Base-by-base conservation (phyloP, 2,329 filamentous ascomycete genomes). In the Aspergillus sp. region DNA sequence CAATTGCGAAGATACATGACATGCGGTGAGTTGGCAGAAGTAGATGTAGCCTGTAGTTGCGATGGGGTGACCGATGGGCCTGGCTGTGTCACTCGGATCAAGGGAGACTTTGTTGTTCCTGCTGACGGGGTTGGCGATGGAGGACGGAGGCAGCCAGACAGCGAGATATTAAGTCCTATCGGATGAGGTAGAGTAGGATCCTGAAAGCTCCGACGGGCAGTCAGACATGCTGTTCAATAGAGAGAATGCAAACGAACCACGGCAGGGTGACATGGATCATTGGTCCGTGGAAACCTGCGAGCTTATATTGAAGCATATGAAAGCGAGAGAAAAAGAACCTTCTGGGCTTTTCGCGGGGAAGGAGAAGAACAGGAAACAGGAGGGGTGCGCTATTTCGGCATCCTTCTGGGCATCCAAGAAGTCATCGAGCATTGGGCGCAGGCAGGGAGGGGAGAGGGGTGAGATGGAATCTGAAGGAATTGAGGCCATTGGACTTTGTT, bases 261-360 rank as follows among this genome's bases (percentile, higher is more conserved):
- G 51, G 48, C 52, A 40, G 45, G 42, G 40, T 52, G 42, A 55
- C 52, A 48, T 52, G 24, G 32, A 42, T 52, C 52, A 60, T 60
- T 60, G 58, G 58, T 17, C 50, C 45, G 46, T 51, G 45, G 43
- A 55, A 30, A 52, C 22, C 33, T 44, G 43, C 22, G 24, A 41
- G 51, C 35, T 50, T 42, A 24, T 24, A 20, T 38, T 17, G 26
- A 47, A 46, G 46, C 47, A 57, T 52, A 49, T 53, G 44, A 45
- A 47, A 41, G 45, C 9, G 44, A 32, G 35, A 46, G 30, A 44
- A 40, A 41, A 54, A 51, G 56, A 56, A 57, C 50, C 53, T 59
- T 60, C 58, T 57, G 49, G 58, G 48, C 56, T 53, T 47, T 54
- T 53, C 48, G 49, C 22, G 38, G 33, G 46, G 32, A 4, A 45